phyloP scores from a whole-genome alignment of 2,329 filamentous ascomycete genomes.

The Xylaria hypoxylon region DNA sequence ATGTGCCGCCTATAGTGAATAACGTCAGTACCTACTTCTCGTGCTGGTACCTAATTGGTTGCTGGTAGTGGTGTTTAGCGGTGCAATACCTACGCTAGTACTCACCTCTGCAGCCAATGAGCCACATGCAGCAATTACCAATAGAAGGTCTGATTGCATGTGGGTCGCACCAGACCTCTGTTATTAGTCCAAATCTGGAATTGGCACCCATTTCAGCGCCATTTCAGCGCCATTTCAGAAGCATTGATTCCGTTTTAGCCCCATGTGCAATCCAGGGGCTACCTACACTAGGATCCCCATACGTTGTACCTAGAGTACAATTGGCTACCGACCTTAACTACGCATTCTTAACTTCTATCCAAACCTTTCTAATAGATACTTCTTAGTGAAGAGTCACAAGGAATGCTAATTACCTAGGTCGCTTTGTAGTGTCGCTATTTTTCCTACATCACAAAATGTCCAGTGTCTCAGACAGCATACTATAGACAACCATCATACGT shows the following conservation, averaged over 20 bases:
- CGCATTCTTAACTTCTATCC: neutral
- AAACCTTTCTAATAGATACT: neutral
- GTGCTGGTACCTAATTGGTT: slow-evolving; percentile 32
- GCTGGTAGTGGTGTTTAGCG: slow-evolving; percentile 4
- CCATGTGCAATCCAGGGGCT: slow-evolving; percentile 37
- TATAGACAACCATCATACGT: slow-evolving; percentile 16
- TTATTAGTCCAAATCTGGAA: slow-evolving; percentile 27
- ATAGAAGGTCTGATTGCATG: neutral
- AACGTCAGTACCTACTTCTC: slow-evolving; percentile 14
- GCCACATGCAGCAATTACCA: neutral
- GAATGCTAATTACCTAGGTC: neutral
- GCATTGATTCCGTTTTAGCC: slow-evolving; percentile 18
- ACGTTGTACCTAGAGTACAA: neutral
- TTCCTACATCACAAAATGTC: neutral
- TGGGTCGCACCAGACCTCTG: neutral
- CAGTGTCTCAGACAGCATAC: neutral
- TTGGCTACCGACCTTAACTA: neutral
- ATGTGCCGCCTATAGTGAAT: neutral
- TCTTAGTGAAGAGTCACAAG: neutral
- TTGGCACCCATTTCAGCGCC: neutral
- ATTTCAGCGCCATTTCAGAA: no score
- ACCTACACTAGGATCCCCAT: no score
- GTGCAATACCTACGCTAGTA: neutral
- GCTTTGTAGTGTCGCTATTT: neutral
- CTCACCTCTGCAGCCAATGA: slow-evolving; percentile 27